These are phyloP conservation scores for Penicillium bovifimosum DNA, from an alignment of 495 filamentous ascomycete species.

Conservation along the genomic window DNA sequence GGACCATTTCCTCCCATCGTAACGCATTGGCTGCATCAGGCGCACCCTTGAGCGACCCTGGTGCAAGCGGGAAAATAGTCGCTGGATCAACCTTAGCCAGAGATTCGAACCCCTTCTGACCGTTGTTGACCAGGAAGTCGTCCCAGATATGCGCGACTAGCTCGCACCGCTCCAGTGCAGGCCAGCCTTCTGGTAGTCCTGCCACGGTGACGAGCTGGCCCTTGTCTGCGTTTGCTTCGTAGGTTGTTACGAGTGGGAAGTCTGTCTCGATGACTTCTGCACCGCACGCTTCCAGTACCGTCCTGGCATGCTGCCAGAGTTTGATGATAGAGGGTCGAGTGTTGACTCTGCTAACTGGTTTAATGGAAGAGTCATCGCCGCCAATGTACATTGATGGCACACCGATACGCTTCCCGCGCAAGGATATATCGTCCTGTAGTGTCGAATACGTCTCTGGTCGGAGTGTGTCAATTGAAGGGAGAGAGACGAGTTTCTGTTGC, in stretches of 20 bases:
- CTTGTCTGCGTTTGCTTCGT: slow-evolving; percentile 25
- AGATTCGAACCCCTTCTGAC: slow-evolving; percentile 21
- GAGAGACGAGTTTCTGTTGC: slow-evolving; percentile 22
- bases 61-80: slow-evolving; percentile 31
- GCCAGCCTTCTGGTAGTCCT: slow-evolving; percentile 30
- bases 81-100: slow-evolving; percentile 25
- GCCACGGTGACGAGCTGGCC: slow-evolving; percentile 29
- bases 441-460: slow-evolving; percentile 21
- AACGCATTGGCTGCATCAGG: slow-evolving; percentile 29
- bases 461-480: slow-evolving; percentile 23
- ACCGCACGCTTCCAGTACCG: slow-evolving; percentile 23
- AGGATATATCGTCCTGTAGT: slow-evolving; percentile 12
- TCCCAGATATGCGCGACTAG: slow-evolving; percentile 34
- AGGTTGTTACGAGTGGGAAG: slow-evolving; percentile 29
- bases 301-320: slow-evolving; percentile 26
- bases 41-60: slow-evolving; percentile 24
- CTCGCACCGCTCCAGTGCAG: slow-evolving; percentile 29
- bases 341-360: slow-evolving; percentile 16
- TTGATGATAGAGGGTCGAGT: slow-evolving; percentile 27
- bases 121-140: slow-evolving; percentile 27
- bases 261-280: slow-evolving; percentile 31
- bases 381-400: slow-evolving; percentile 35
- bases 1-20: slow-evolving; percentile 31
- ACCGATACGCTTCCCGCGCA: slow-evolving; percentile 29
- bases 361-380: slow-evolving; percentile 17